phyloP scores from a whole-genome alignment of 106 monocot species.

The Dactylorhiza incarnata region DNA sequence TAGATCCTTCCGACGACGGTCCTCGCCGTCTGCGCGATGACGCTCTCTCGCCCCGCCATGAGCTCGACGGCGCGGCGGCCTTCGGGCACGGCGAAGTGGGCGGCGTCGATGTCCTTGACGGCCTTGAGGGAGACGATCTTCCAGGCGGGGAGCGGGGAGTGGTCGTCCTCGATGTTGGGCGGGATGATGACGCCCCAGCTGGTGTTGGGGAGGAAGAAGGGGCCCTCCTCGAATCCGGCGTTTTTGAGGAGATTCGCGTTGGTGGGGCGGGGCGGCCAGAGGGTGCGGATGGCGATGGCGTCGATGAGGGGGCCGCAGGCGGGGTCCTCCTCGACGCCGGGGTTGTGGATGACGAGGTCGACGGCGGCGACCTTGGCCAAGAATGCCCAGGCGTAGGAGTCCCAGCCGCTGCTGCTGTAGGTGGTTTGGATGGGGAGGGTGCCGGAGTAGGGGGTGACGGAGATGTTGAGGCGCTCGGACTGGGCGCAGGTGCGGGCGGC shows the following conservation, averaged over 20 bases:
- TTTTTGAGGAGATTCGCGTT: constrained; percentile 51
- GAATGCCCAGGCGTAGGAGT: constrained; percentile 61
- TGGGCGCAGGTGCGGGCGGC: constrained; percentile 67
- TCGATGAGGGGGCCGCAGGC: constrained; percentile 65
- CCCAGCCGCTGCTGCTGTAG: constrained; percentile 61
- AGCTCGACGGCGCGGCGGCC: constrained; percentile 53
- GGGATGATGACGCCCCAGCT: constrained; percentile 46
- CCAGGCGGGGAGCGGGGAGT: constrained; percentile 65
- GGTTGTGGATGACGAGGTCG: constrained; percentile 45
- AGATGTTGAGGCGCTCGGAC: constrained; percentile 45
- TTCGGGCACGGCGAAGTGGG: constrained; percentile 40
- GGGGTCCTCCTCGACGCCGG: constrained; percentile 39
- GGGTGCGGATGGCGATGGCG: constrained; percentile 38
- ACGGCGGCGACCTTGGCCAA: constrained; percentile 15
- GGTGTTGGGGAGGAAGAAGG: constrained; percentile 38
- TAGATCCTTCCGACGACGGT: constrained; percentile 32
- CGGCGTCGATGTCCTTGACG: constrained; percentile 51
- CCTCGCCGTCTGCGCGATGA: constrained; percentile 38
- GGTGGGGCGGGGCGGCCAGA: constrained; percentile 31
- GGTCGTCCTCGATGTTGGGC: constrained; percentile 50
- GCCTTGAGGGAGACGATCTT: constrained; percentile 50
- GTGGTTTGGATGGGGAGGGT: constrained; percentile 56
- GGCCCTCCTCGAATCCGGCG: constrained; percentile 52
- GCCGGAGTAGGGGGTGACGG: constrained; percentile 30
- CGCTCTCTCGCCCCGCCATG: constrained; percentile 50